Conservation (phyloP, 352 stramenopile species). For the Globisporangium radiosum region DNA sequence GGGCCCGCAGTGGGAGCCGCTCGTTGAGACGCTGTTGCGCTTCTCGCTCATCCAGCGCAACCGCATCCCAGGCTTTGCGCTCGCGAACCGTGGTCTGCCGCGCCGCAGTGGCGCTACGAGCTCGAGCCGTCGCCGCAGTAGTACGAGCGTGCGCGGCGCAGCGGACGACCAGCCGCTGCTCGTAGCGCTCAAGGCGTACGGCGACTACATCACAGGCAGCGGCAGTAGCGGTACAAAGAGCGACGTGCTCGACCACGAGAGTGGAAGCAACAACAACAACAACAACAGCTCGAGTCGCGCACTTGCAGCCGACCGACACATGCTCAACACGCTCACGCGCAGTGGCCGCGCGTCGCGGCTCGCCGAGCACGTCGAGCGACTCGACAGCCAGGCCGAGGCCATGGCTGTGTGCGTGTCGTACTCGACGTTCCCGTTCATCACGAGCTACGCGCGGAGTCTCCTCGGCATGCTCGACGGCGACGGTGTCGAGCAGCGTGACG, state of each 20-base stretch:
- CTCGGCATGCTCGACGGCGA: conserved; percentile 67
- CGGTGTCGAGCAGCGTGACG: conserved; percentile 37
- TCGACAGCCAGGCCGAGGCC: conserved; percentile 62
- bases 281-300: conserved; percentile 7
- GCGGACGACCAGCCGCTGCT: conserved; percentile 60
- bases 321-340: conserved; percentile 68
- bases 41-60: conserved; percentile 77
- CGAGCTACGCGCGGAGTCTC: conserved; percentile 72
- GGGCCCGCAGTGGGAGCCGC: conserved; percentile 50
- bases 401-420: conserved; percentile 74
- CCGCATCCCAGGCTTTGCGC: conserved; percentile 55
- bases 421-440: conserved; percentile 83
- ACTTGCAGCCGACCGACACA: conserved; percentile 24
- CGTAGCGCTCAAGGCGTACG: conserved; percentile 57
- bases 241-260: conserved; percentile 24
- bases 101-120: conserved; percentile 29
- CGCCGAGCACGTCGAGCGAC: conserved; percentile 58
- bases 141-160: conserved; percentile 10
- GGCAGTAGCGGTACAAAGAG: conserved; percentile 12
- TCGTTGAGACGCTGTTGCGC: conserved; percentile 60
- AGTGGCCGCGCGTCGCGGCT: conserved; percentile 47
- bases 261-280: not conserved
- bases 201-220: conserved; percentile 56
- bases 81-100: conserved; percentile 47
- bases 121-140: conserved; percentile 16